Percentiles rank a stretch among this genome's conserved stretches.
These are phyloP conservation scores for Sarocladium strictum DNA, from an alignment of 2,329 filamentous ascomycete species.

Conservation along the genomic window DNA sequence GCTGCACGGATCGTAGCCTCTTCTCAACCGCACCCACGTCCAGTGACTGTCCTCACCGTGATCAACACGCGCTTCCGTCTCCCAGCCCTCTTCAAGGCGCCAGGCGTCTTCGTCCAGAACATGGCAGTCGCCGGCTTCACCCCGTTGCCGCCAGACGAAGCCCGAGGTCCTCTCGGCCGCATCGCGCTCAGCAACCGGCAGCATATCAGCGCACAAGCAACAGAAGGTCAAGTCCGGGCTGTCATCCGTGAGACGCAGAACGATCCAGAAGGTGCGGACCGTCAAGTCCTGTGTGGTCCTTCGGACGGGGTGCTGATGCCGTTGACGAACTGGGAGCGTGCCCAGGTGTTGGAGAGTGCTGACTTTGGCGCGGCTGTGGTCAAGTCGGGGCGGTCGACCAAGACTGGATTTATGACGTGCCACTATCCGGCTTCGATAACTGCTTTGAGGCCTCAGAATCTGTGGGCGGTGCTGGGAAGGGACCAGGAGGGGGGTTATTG, in stretches of 20 bases:
- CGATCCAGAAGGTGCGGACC: slow-evolving; percentile 14
- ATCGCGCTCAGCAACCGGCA: slow-evolving; percentile 25
- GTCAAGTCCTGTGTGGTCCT: slow-evolving; percentile 24
- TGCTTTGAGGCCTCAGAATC: slow-evolving; percentile 11
- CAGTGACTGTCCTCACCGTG: slow-evolving; percentile 19
- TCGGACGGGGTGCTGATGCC: slow-evolving; percentile 25
- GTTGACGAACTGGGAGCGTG: slow-evolving; percentile 33
- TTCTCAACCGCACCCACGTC: slow-evolving; percentile 15
- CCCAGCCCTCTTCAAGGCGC: slow-evolving; percentile 11
- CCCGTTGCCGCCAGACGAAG: slow-evolving; percentile 17
- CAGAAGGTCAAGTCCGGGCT: slow-evolving; percentile 24
- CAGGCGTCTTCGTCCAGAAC: slow-evolving; percentile 22
- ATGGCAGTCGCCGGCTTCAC: slow-evolving; percentile 17
- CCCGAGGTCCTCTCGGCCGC: slow-evolving; percentile 18
- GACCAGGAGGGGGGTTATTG: slow-evolving; percentile 23
- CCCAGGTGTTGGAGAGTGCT: slow-evolving; percentile 24
- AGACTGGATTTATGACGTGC: slow-evolving; percentile 15
- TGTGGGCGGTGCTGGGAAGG: slow-evolving; percentile 20
- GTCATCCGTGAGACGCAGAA: slow-evolving; percentile 19
- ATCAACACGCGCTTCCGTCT: slow-evolving; percentile 23
- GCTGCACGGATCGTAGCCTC: slow-evolving; percentile 19
- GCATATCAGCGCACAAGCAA: slow-evolving; percentile 27
- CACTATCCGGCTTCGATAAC: slow-evolving; percentile 13
- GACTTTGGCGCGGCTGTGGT: slow-evolving; percentile 30
- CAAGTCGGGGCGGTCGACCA: slow-evolving; percentile 11